A percentile compares a stretch with the other conserved stretches of the same genome.
These are phyloP conservation scores for Zoysia japonica DNA, from an alignment of 176 grass and related monocot genomes.

Conservation along the genomic window DNA sequence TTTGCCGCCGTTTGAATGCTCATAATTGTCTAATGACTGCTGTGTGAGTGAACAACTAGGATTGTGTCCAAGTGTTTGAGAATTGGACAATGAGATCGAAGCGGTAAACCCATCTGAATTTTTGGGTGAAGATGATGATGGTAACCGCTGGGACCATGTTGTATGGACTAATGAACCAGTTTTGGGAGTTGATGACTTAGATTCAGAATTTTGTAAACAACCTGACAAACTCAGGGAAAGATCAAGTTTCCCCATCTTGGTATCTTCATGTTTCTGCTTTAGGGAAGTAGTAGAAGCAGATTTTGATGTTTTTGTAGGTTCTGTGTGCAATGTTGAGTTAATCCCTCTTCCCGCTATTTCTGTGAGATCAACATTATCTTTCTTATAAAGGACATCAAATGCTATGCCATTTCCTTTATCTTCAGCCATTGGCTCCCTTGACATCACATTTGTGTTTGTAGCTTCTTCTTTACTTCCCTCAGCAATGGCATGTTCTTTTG, in stretches of 20 bases:
- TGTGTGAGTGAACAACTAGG: constrained; percentile 79
- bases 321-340: constrained; percentile 52
- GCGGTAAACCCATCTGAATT: constrained; percentile 60
- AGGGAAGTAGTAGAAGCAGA: constrained; percentile 23
- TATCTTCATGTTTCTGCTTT: constrained; percentile 48
- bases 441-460: constrained; percentile 42
- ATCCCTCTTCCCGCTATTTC: constrained; percentile 48
- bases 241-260: constrained; percentile 71
- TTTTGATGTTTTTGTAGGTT: constrained; percentile 33
- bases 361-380: constrained; percentile 27
- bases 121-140: constrained; percentile 54
- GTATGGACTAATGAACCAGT: constrained; percentile 40
- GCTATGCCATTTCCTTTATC: constrained; percentile 72
- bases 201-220: constrained; percentile 52
- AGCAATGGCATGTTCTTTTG: constrained; percentile 25
- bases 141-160: constrained; percentile 49
- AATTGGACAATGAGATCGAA: constrained; percentile 60
- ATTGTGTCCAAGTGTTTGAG: constrained; percentile 60
- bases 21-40: constrained; percentile 68
- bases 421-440: constrained; percentile 46
- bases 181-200: constrained; percentile 36
- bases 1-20: constrained; percentile 69
- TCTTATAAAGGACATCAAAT: constrained; percentile 49
- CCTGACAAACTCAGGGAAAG: constrained; percentile 82
- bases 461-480: constrained; percentile 44